Base-by-base conservation (phyloP, 371 early-diverging fungal species). In the Mucor racemosus region DNA sequence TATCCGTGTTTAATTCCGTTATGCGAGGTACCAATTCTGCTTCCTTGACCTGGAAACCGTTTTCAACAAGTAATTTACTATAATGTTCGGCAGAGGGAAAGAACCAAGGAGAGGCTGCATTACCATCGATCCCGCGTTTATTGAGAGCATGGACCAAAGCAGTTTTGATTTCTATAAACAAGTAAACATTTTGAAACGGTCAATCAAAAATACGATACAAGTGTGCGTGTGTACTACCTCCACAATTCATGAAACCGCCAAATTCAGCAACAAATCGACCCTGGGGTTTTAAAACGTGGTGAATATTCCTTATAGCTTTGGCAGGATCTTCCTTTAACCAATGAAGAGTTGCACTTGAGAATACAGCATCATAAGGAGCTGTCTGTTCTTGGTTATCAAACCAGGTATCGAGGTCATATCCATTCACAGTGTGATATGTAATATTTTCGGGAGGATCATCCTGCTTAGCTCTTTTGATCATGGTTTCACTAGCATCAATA, bases 291-390 rank as follows among this genome's bases (percentile, higher is more conserved):
- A 92, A 78, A 7, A 76, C 69, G 42, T 82, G 73, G 48, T 80
- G 71, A 35, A 89, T 86, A 13, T 88, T 88, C 42, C 72, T 71
- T 61, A 90, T 84, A 1, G 86, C 90, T 26, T 84, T 79, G 11
- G 66, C 76, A 9, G 90, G 91, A 54, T 89, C 85, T 10, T 64
- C 38, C 53, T 86, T 91, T 77, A 92, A 84, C 93, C 91, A 92
- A 67, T 92, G 93, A 13, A 91, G 67, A 1, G 89, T 90, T 19
- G 89, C 90, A 64, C 80, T 88, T 0, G 87, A 86, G 64, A 88
- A 88, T 0, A 90, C 87, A 0, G 85, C 84, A 62, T 90, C 90
- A 74, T 87, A 88, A 17, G 57, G 56, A 33, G 57, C 19, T 14
- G 62, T 50, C 0, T 73, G 66, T 35, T 77, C 75, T 1, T 76